These are phyloP conservation scores for Linnemannia schmuckeri DNA, from an alignment of 192 early-diverging fungal genomes.

Conservation along the genomic window DNA sequence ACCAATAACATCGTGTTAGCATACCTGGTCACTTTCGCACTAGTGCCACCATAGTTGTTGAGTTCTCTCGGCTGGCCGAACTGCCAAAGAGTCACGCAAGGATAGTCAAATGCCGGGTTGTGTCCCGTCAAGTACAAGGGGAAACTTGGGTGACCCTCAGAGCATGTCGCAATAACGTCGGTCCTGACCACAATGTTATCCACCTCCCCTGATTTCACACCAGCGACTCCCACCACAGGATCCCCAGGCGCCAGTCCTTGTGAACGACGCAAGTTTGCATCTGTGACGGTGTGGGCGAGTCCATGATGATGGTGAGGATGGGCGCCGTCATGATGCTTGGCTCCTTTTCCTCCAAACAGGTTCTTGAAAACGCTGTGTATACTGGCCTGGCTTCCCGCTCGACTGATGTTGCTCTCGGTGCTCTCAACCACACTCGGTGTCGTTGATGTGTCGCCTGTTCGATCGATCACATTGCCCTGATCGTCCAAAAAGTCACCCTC, in stretches of 20 bases:
- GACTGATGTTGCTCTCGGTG: constrained; percentile 30
- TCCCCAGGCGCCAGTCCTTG: constrained; percentile 16
- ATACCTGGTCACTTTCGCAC: constrained; percentile 61
- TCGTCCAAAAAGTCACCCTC: constrained; percentile 48
- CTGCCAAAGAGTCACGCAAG: constrained; percentile 82
- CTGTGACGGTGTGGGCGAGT: constrained; percentile 27
- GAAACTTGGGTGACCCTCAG: constrained; percentile 61
- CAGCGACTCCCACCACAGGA: not conserved
- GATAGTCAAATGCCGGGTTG: constrained; percentile 62
- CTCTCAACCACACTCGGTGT: constrained; percentile 40
- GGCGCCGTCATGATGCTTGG: constrained; percentile 11
- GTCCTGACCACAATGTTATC: constrained; percentile 51
- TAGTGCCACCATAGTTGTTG: constrained; percentile 68
- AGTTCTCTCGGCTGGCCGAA: constrained; percentile 81
- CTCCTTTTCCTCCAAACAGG: constrained; percentile 26
- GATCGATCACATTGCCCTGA: constrained; percentile 46
- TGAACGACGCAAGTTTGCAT: constrained; percentile 35
- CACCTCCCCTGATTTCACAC: constrained; percentile 23
- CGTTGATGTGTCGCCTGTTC: constrained; percentile 24
- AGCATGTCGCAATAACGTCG: constrained; percentile 57
- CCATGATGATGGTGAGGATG: constrained; percentile 23
- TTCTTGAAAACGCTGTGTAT: constrained; percentile 49
- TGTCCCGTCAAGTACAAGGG: constrained; percentile 67
- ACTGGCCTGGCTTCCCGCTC: constrained; percentile 32
- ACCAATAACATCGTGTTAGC: constrained; percentile 31